Evolutionary conservation across 139 green algal genomes (phyloP).

Genomic region (Haematococcus sp.): DNA sequence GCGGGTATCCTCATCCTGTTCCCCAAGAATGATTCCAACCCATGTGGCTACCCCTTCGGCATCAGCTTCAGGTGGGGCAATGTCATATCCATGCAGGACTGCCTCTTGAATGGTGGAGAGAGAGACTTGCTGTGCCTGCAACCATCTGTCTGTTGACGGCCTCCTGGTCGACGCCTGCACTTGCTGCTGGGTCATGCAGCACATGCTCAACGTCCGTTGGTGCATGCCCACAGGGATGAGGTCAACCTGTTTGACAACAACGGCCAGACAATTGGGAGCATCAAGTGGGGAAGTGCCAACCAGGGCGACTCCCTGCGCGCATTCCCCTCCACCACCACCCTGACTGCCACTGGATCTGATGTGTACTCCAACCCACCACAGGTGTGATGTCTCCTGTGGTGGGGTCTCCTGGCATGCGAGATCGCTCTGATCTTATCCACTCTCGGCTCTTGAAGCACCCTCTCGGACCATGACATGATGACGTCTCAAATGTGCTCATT

Average conservation of each 20-base stretch:
- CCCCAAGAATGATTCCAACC: conserved; percentile 29
- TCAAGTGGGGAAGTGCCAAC: conserved; percentile 28
- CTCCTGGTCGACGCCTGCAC: too few species aligned
- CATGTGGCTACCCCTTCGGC: conserved; percentile 54
- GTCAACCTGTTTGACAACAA: conserved; percentile 34
- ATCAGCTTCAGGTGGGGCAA: conserved; percentile 18
- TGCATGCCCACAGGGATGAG: conserved; percentile 25
- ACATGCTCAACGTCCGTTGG: too few species aligned
- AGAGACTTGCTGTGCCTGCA: not conserved
- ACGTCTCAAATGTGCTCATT: too few species aligned
- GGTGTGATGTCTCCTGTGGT: not conserved
- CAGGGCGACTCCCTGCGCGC: not conserved
- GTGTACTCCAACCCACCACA: not conserved
- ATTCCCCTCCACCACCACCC: not conserved
- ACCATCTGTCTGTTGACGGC: too few species aligned
- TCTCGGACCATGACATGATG: too few species aligned
- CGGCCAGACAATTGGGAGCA: conserved; percentile 15
- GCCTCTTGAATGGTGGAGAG: not conserved
- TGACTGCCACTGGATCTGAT: not conserved
- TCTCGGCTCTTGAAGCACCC: too few species aligned
- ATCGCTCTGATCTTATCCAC: not conserved
- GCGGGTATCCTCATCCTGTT: conserved; percentile 22
- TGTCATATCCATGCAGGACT: not conserved
- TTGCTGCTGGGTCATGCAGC: too few species aligned
- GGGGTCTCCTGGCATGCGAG: not conserved